Conservation (phyloP, 345 rosid genomes). For the Aquilaria yunnanensis region DNA sequence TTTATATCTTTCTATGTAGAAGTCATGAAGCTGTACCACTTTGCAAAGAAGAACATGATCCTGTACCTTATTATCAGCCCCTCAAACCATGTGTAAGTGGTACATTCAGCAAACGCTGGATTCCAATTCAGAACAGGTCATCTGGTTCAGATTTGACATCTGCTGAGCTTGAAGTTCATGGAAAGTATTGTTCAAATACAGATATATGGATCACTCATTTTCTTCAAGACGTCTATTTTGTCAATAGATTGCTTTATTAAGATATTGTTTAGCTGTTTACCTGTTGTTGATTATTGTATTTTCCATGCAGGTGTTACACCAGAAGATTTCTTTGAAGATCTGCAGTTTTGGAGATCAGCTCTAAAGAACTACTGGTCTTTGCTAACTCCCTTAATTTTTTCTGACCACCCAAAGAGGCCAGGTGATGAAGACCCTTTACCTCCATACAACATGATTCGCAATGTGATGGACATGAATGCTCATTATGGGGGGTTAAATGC, state of each 20-base stretch:
- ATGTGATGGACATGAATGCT: constrained; percentile 99
- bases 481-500: constrained; percentile 78
- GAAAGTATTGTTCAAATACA: constrained; percentile 49
- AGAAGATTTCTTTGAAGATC: constrained; percentile 71
- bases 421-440: constrained; percentile 98
- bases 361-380: constrained; percentile 89
- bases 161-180: constrained; percentile 67
- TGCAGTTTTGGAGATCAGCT: constrained; percentile 67
- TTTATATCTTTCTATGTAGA: constrained; percentile 30
- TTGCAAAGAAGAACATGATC: constrained; percentile 65
- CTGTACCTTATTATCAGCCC: constrained; percentile 70
- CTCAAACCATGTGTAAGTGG: constrained; percentile 75
- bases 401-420: constrained; percentile 99
- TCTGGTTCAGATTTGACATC: constrained; percentile 47
- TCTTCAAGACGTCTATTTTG: not conserved
- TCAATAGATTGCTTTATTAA: not conserved
- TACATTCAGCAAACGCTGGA: constrained; percentile 77
- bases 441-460: constrained; percentile 94
- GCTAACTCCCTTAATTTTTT: constrained; percentile 91
- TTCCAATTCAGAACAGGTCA: constrained; percentile 79
- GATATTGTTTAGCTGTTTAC: not conserved
- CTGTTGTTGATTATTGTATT: constrained; percentile 9
- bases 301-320: constrained; percentile 58
- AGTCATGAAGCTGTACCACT: constrained; percentile 43
- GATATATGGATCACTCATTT: not conserved